Conservation (phyloP, 495 filamentous ascomycete species). For the Elaphomyces granulatus region DNA sequence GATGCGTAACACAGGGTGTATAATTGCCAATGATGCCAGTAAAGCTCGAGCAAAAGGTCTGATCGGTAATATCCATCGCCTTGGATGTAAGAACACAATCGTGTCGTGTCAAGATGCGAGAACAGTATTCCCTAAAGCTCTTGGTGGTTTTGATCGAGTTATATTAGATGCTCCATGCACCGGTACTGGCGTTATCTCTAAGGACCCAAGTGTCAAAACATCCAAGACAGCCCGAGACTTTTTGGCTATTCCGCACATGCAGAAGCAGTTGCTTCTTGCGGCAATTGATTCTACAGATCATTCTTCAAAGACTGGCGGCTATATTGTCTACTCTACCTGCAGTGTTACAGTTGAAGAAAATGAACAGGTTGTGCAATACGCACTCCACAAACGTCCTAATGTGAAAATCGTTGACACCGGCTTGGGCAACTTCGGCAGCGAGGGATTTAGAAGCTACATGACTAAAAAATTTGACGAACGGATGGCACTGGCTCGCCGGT, state of each 20-base stretch:
- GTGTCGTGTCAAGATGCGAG: slow-evolving; percentile 90
- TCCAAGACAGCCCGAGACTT: slow-evolving; percentile 95
- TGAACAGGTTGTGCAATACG: slow-evolving; percentile 87
- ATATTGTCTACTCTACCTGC: slow-evolving; percentile 90
- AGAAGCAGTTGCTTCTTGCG: slow-evolving; percentile 82
- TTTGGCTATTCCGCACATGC: slow-evolving; percentile 75
- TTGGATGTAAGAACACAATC: slow-evolving; percentile 84
- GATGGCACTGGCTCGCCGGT: slow-evolving; percentile 74
- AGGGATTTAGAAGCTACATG: slow-evolving; percentile 76
- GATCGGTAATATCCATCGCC: slow-evolving; percentile 93
- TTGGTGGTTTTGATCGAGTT: slow-evolving; percentile 85
- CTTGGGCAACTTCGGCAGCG: slow-evolving; percentile 71
- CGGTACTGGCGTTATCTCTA: slow-evolving; percentile 82
- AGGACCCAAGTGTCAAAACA: slow-evolving; percentile 90
- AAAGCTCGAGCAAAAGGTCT: slow-evolving; percentile 88
- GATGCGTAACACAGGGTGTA: slow-evolving; percentile 95
- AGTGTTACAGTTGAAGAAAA: slow-evolving; percentile 87
- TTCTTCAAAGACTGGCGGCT: slow-evolving; percentile 71
- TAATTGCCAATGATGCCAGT: slow-evolving; percentile 94
- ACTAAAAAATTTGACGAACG: slow-evolving; percentile 78
- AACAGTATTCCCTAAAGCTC: slow-evolving; percentile 74
- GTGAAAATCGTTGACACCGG: slow-evolving; percentile 88
- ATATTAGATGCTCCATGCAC: slow-evolving; percentile 71
- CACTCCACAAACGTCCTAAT: slow-evolving; percentile 78
- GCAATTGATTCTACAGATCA: slow-evolving; percentile 94